Base-by-base conservation (phyloP, 257 asterid species). In the Mentha longifolia region DNA sequence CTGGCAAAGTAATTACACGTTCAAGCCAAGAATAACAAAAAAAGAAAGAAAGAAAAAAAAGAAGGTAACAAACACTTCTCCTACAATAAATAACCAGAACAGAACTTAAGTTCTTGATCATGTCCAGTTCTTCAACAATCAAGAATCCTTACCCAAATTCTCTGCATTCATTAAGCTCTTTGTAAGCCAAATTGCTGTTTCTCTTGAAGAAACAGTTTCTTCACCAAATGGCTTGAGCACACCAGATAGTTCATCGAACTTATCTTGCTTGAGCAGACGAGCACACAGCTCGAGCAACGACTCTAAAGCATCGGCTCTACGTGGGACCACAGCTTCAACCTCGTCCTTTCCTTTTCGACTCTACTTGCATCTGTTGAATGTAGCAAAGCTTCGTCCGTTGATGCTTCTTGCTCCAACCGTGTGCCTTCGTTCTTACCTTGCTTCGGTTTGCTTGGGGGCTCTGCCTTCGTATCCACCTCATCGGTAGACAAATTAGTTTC, bases 181-280 rank as follows among this genome's bases (percentile, higher is more conserved):
- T 1, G 99, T 86, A 70, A 94, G 83, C 97, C 97, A 94, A 62
- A 94, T 94, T 28, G 99, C 97, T 3, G 99, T 94, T 71, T 91
- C 97, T 77, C 99, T 78, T 0, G 99, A 94, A 9, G 99, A 94
- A 7, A 91, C 96, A 0, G 77, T 62, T 11, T 91, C 99, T 41
- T 89, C 96, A 0, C 99, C 90, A 55, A 94, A 94, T 11, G 99
- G 96, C 65, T 89, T 91, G 7, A 94, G 78, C 79, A 94, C 92
- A 5, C 93, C 97, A 4, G 89, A 81, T 4, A 94, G 92, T 86
- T 94, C 99, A 6, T 92, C 99, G 6, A 88, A 84, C 57, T 95
- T 95, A 71, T 92, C 88, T 78, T 91, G 96, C 81, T 91, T 92
- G 41, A 94, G 92, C 78, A 94, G 74, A 5, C 87, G 81, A 0